phyloP scores from a whole-genome alignment of 108 stramenopile genomes.

The Nannochloropsis oceanica region DNA sequence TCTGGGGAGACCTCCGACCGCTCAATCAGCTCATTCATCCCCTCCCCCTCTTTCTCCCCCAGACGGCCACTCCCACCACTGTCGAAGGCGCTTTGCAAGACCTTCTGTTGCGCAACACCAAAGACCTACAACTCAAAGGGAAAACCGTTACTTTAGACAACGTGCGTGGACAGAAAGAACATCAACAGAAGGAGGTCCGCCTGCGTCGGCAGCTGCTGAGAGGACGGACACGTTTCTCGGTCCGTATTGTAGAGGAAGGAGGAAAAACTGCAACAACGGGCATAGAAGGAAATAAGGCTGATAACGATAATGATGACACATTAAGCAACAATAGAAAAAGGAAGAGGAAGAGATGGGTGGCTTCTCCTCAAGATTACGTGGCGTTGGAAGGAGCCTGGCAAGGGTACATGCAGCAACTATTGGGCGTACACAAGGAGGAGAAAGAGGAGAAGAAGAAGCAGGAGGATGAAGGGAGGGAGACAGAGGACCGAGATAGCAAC shows the following conservation, averaged over 20 bases:
- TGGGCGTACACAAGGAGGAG: background rate
- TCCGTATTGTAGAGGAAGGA: too few relatives aligned
- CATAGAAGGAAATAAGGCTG: background rate
- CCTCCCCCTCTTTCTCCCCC: too few relatives aligned
- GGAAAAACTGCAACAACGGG: too few relatives aligned
- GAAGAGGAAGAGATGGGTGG: background rate
- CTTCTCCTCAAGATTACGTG: background rate
- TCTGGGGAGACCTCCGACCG: too few relatives aligned
- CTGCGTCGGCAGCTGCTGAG: too few relatives aligned
- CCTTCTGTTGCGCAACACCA: background rate
- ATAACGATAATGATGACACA: background rate
- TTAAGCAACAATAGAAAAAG: too few relatives aligned
- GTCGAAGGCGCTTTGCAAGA: background rate
- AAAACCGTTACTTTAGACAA: background rate
- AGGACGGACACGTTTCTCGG: too few relatives aligned
- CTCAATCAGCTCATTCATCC: too few relatives aligned
- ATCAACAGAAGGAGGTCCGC: background rate
- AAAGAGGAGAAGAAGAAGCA: too few relatives aligned
- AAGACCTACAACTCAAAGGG: background rate
- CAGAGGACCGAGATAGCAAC: too few relatives aligned
- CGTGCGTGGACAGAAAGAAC: background rate
- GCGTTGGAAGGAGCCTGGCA: background rate
- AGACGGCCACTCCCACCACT: background rate
- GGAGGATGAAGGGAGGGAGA: too few relatives aligned
- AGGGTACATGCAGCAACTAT: background rate